These are phyloP conservation scores for Pilaira anomala DNA, from an alignment of 192 early-diverging fungal species.

Conservation along the genomic window DNA sequence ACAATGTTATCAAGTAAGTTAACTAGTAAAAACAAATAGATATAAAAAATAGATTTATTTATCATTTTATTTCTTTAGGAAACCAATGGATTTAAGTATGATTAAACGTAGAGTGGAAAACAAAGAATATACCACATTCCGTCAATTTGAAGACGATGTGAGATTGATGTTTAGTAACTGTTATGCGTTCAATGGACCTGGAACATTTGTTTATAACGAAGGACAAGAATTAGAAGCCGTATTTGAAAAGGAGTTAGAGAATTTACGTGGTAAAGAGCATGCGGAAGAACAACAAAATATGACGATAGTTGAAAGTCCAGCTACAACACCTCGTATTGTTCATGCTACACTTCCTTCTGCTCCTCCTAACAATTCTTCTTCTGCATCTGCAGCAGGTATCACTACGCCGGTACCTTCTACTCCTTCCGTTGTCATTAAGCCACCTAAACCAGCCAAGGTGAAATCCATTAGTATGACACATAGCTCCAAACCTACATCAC, in stretches of 20 bases:
- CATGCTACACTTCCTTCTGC: neutral
- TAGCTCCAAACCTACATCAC: conserved; percentile 11
- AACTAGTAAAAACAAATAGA: neutral
- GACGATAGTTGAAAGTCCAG: conserved; percentile 47
- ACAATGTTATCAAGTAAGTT: conserved; percentile 52
- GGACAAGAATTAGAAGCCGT: conserved; percentile 48
- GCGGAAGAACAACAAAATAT: conserved; percentile 39
- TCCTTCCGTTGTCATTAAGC: neutral
- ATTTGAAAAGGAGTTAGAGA: conserved; percentile 49
- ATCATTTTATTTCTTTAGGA: conserved; percentile 39
- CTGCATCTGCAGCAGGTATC: too few species aligned
- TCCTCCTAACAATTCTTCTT: neutral
- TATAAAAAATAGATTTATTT: conserved; percentile 38
- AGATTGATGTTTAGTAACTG: conserved; percentile 57
- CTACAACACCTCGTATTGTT: conserved; percentile 5
- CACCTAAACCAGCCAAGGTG: conserved; percentile 9
- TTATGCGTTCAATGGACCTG: conserved; percentile 59
- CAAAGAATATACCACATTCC: conserved; percentile 37
- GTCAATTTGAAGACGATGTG: conserved; percentile 52
- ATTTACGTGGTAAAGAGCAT: conserved; percentile 29
- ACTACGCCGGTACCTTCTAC: too few species aligned
- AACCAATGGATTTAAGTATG: conserved; percentile 54
- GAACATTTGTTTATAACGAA: conserved; percentile 58
- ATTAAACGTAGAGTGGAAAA: conserved; percentile 46
- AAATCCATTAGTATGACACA: neutral